Evolutionary conservation across 78 protist species (phyloP).

Genomic region (Polysphondylium violaceum): DNA sequence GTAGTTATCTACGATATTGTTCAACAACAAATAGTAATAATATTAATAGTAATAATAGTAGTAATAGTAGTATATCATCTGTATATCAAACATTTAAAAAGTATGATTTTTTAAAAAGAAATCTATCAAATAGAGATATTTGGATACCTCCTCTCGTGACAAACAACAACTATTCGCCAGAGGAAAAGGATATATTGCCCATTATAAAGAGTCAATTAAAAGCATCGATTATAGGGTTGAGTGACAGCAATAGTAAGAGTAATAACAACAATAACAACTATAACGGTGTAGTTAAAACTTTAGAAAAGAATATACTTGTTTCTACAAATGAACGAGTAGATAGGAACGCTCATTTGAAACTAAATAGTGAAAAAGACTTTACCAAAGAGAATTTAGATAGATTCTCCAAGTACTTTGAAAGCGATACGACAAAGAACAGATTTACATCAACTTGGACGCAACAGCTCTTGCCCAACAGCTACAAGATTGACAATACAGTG

Average conservation of each 20-base stretch:
- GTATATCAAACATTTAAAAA: constrained; percentile 29
- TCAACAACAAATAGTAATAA: background rate
- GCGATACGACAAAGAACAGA: background rate
- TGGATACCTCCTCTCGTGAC: constrained; percentile 14
- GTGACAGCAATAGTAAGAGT: background rate
- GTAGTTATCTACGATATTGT: background rate
- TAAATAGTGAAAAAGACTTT: background rate
- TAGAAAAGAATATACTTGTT: too few relatives aligned
- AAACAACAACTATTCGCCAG: too few relatives aligned
- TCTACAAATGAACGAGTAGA: too few relatives aligned
- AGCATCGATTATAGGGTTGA: background rate
- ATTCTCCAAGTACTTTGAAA: background rate
- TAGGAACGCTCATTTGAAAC: too few relatives aligned
- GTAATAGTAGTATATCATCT: background rate
- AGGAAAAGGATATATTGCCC: too few relatives aligned
- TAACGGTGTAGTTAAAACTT: background rate
- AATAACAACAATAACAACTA: background rate
- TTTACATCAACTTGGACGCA: constrained; percentile 41
- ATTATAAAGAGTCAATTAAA: background rate
- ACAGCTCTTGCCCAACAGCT: constrained; percentile 47
- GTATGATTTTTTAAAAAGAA: background rate
- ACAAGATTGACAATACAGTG: background rate
- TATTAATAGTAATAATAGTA: background rate
- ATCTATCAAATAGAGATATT: background rate
- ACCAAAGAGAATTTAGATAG: background rate